These are phyloP conservation scores for Thelonectria discophora DNA, from an alignment of 2,329 filamentous ascomycete species.

Conservation along the genomic window DNA sequence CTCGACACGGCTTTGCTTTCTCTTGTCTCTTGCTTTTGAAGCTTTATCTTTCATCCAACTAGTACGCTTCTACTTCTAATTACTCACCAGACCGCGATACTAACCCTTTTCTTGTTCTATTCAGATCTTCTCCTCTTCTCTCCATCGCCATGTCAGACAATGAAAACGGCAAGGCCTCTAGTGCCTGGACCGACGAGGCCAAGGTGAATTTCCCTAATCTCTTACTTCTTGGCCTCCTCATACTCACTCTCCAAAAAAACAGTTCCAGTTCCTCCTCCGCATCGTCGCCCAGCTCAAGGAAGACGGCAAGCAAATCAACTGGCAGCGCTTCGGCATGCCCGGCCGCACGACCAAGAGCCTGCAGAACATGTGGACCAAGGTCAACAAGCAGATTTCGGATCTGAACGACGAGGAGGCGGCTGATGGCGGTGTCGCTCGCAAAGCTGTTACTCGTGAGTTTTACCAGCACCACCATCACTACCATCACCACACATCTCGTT, in stretches of 20 bases:
- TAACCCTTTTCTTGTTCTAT: neutral
- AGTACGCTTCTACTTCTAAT: neutral
- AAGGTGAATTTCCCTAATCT: conserved; percentile 39
- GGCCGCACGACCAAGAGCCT: conserved; percentile 51
- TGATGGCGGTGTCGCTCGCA: conserved; percentile 29
- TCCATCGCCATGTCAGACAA: conserved; percentile 39
- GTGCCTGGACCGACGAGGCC: conserved; percentile 50
- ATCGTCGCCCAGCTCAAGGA: conserved; percentile 47
- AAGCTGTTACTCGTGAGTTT: conserved; percentile 36
- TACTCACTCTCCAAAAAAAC: neutral
- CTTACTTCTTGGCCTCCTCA: neutral
- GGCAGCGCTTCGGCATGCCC: conserved; percentile 48
- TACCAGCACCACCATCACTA: neutral
- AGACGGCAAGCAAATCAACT: conserved; percentile 48
- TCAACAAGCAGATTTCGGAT: conserved; percentile 49
- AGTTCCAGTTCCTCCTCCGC: conserved; percentile 50
- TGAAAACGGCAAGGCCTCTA: conserved; percentile 34
- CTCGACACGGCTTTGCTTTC: neutral
- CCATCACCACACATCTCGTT: too few relatives aligned
- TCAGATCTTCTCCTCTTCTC: neutral
- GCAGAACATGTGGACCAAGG: conserved; percentile 49
- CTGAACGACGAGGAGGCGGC: conserved; percentile 41
- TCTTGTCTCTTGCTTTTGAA: neutral
- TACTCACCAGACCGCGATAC: neutral
- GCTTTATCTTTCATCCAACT: neutral